Base-by-base conservation (phyloP, 1,284 basidiomycete species). In the Leccinum olivaceoglutinosum region DNA sequence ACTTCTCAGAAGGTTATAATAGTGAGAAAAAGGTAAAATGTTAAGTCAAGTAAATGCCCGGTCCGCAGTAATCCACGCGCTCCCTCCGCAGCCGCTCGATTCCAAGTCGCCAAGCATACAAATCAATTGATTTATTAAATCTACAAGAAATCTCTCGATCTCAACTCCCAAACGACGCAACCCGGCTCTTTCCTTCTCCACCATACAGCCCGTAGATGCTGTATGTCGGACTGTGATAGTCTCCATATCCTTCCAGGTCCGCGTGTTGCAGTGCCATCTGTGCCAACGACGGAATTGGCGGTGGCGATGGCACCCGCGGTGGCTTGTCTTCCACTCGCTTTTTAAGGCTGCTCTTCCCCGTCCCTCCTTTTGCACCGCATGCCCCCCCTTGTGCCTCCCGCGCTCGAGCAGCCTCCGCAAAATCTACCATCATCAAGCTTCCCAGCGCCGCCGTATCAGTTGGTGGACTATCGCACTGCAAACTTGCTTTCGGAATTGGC, bases 171-270 rank as follows among this genome's bases (percentile, higher is more conserved):
- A 66, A 74, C 9, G 72, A 77, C 57, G 72, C 69, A 2, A 70
- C 73, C 55, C 78, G 76, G 66, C 85, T 86, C 77, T 84, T 89
- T 70, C 84, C 77, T 63, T 87, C 85, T 18, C 76, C 78, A 63
- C 85, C 86, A 69, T 91, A 92, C 68, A 90, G 68, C 55, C 87
- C 87, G 69, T 88, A 92, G 63, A 92, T 84, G 71, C 90, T 92
- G 67, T 92, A 92, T 5, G 90, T 92, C 25, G 90, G 89, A 69
- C 90, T 90, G 66, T 85, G 80, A 66, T 92, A 91, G 51, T 85
- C 83, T 2, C 77, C 81, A 72, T 82, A 88, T 5, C 80, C 85
- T 58, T 85, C 81, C 11, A 83, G 80, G 64, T 88, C 84, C 3
- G 77, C 74, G 66, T 88, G 86, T 59, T 83, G 80, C 71, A 91